Percentiles rank a stretch among this genome's conserved stretches.
Conservation (phyloP, 768 basidiomycete genomes). For the Russula dissimulans region DNA sequence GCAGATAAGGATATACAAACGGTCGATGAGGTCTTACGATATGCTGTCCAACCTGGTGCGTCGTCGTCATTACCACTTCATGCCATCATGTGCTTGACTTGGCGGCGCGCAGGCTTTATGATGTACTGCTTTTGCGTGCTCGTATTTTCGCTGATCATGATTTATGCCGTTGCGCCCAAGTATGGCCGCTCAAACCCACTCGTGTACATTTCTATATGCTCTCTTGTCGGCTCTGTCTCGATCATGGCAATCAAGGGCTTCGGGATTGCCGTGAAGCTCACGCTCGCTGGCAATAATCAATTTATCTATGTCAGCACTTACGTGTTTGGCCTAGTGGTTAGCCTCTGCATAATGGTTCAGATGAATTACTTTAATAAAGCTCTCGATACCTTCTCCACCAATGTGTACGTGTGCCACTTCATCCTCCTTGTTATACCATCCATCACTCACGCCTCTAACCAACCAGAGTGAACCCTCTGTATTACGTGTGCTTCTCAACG, state of each 20-base stretch:
- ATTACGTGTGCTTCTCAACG: constrained; percentile 94
- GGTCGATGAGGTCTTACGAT: constrained; percentile 86
- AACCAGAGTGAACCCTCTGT: constrained; percentile 88
- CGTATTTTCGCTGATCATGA: constrained; percentile 77
- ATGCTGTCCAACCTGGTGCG: constrained; percentile 89
- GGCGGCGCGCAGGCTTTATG: constrained; percentile 60
- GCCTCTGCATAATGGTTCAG: constrained; percentile 78
- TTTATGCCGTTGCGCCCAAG: constrained; percentile 73
- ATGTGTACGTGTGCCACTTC: constrained; percentile 59
- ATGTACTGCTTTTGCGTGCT: constrained; percentile 82
- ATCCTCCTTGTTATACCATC: neutral
- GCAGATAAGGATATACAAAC: constrained; percentile 90
- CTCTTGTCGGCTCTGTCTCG: constrained; percentile 90
- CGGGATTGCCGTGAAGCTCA: constrained; percentile 93
- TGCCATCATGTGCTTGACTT: neutral
- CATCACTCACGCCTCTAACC: neutral
- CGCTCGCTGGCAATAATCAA: constrained; percentile 88
- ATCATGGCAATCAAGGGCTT: constrained; percentile 99
- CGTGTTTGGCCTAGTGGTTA: constrained; percentile 78
- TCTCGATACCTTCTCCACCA: constrained; percentile 91
- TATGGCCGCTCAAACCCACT: constrained; percentile 83
- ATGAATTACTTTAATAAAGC: constrained; percentile 99
- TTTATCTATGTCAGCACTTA: constrained; percentile 95
- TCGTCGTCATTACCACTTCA: neutral
- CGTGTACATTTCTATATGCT: constrained; percentile 95